phyloP scores from a whole-genome alignment of 495 filamentous ascomycete species.

The Poronia punctata region DNA sequence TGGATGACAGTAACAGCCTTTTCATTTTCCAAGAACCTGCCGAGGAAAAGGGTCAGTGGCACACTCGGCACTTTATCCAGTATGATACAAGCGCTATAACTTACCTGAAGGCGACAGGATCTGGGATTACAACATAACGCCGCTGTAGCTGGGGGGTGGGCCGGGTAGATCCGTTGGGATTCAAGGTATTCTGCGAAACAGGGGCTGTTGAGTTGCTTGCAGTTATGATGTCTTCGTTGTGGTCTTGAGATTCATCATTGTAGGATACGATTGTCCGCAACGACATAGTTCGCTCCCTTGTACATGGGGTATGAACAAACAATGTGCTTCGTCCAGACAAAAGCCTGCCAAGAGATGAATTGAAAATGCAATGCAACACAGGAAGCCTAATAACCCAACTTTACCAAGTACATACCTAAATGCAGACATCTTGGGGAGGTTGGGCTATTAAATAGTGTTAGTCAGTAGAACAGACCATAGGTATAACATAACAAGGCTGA shows the following conservation, averaged over 20 bases:
- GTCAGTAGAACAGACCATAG: too few species aligned
- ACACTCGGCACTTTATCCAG: neutral
- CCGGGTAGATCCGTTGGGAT: conserved; percentile 7
- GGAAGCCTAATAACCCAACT: too few species aligned
- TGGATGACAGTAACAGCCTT: conserved; percentile 67
- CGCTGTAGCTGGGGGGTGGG: conserved; percentile 20
- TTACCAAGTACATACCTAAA: too few species aligned
- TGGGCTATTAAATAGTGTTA: too few species aligned
- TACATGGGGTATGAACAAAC: too few species aligned
- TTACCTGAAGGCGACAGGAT: conserved; percentile 63
- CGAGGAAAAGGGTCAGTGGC: conserved; percentile 1
- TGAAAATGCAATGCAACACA: too few species aligned
- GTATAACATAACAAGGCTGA: too few species aligned
- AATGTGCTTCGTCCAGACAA: too few species aligned
- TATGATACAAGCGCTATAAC: conserved; percentile 4
- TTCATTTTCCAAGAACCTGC: conserved; percentile 83
- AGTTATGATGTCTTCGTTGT: conserved; percentile 5
- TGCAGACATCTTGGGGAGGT: too few species aligned
- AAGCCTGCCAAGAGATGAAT: too few species aligned
- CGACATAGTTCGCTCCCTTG: conserved; percentile 23
- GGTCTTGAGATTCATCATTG: conserved; percentile 12
- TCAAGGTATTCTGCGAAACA: too few species aligned
- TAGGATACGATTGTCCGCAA: conserved; percentile 21
- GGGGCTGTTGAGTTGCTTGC: conserved; percentile 1
- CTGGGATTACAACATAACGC: conserved; percentile 59